Base-by-base conservation (phyloP, 768 basidiomycete species). In the Amanita exitialis region DNA sequence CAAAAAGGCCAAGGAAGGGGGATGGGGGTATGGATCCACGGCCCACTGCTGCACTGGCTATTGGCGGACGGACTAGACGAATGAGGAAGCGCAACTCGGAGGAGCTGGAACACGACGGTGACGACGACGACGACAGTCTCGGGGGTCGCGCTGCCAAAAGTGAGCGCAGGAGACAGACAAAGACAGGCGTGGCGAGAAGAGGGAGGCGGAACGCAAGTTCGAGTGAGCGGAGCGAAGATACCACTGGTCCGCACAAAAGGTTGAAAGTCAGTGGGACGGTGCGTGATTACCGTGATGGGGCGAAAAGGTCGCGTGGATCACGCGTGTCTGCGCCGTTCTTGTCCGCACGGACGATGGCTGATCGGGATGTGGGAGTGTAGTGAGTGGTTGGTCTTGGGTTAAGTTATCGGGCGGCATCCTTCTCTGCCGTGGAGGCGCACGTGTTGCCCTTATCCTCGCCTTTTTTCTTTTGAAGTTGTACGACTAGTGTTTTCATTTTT, bases 81-180 rank as follows among this genome's bases (percentile, higher is more conserved):
- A 60, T 69, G 56, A 64, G 69, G 52, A 78, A 78, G 54, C 69
- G 77, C 18, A 70, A 72, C 32, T 78, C 76, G 28, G 76, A 77
- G 54, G 77, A 78, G 56, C 63, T 77, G 18, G 71, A 74, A 1
- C 63, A 63, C n/a, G 62, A 51, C 3, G 62, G 59, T 18, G 54
- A 46, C 3, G 57, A 49, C 9, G 56, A 57, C 6, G 27, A 27
- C 21, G 39, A 50, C 42, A 10, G n/a, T 25, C 28, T 23, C 18
- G 10, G 48, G n/a, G 37, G 32, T 9, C 32, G 8, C 38, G 25
- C 16, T 12, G 18, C 25, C 27, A 6, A 23, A 18, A n/a, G 18
- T 42, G 39, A 32, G 25, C 30, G 25, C n/a, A 12, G 37, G 15
- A 49, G 38, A 25, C 48, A 27, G 28, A 13, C 25, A 1, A 47